These are phyloP conservation scores for Debaryomyces hansenii DNA, from an alignment of 805 yeast genomes.

Conservation along the genomic window DNA sequence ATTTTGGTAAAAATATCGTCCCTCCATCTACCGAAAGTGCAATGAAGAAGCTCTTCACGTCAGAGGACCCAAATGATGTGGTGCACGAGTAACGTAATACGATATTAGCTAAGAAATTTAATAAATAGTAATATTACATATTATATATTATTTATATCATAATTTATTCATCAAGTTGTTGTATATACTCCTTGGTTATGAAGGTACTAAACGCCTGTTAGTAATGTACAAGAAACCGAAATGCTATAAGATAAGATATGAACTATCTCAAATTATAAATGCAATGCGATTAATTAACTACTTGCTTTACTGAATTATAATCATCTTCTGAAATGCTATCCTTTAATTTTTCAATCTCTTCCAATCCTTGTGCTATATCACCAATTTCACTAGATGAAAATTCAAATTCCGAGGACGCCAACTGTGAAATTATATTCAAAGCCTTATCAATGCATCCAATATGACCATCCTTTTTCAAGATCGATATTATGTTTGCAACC, in stretches of 20 bases:
- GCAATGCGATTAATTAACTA: background rate
- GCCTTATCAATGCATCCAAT: slow-evolving; percentile 58
- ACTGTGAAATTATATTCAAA: slow-evolving; percentile 48
- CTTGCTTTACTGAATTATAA: slow-evolving; percentile 33
- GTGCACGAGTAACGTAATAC: slow-evolving; percentile 12
- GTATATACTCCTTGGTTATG: background rate
- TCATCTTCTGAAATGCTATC: slow-evolving; percentile 59
- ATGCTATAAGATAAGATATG: no score
- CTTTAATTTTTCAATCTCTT: slow-evolving; percentile 39
- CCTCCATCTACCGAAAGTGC: slow-evolving; percentile 52
- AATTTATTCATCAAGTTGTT: background rate
- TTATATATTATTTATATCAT: background rate
- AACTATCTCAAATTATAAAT: no score
- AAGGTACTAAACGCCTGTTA: background rate
- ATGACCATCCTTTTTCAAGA: slow-evolving; percentile 36
- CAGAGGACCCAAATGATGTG: slow-evolving; percentile 50
- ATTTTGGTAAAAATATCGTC: slow-evolving; percentile 45
- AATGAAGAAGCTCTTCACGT: slow-evolving; percentile 47
- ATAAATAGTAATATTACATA: background rate
- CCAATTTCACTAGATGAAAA: slow-evolving; percentile 46
- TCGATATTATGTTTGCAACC: slow-evolving; percentile 28
- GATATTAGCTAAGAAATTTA: background rate
- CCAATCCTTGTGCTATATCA: slow-evolving; percentile 35
- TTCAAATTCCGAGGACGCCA: slow-evolving; percentile 41
- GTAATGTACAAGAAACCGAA: background rate